Conservation (phyloP, 371 early-diverging fungal genomes). For the Mucor sp. region DNA sequence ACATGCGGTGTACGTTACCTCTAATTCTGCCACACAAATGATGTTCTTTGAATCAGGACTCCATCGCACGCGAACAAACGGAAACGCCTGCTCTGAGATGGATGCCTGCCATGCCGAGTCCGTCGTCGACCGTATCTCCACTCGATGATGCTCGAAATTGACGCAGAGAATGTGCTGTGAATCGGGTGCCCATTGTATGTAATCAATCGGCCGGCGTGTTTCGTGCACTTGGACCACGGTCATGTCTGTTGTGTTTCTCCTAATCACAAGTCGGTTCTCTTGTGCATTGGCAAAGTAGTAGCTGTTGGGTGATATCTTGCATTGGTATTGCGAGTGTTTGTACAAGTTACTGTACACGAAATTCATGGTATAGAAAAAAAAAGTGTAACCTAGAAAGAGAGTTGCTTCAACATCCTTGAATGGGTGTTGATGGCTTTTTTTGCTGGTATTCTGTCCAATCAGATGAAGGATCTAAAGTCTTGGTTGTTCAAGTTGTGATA, state of each 20-base stretch:
- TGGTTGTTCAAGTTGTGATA: no score
- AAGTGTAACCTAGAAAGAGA: background rate
- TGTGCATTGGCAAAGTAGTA: slow-evolving; percentile 70
- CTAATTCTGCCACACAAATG: slow-evolving; percentile 66
- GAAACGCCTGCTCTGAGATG: slow-evolving; percentile 65
- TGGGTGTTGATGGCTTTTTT: background rate
- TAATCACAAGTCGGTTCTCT: slow-evolving; percentile 72
- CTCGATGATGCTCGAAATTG: slow-evolving; percentile 48
- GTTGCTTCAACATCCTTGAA: background rate
- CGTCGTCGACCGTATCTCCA: slow-evolving; percentile 65
- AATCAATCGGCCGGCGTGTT: slow-evolving; percentile 51
- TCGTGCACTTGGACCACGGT: slow-evolving; percentile 65
- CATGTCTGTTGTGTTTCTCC: slow-evolving; percentile 45
- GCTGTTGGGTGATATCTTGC: slow-evolving; percentile 67
- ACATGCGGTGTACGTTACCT: slow-evolving; percentile 53
- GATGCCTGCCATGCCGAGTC: slow-evolving; percentile 68
- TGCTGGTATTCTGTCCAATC: no score
- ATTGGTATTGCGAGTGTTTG: slow-evolving; percentile 65
- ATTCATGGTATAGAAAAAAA: slow-evolving; percentile 7
- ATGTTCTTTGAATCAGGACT: slow-evolving; percentile 64
- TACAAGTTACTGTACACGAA: slow-evolving; percentile 53
- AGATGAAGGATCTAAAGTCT: no score
- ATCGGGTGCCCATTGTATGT: slow-evolving; percentile 72
- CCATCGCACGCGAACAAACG: slow-evolving; percentile 63
- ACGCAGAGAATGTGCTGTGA: slow-evolving; percentile 61